Conservation (phyloP, 2,329 filamentous ascomycete species). For the Colletotrichum graminicola region DNA sequence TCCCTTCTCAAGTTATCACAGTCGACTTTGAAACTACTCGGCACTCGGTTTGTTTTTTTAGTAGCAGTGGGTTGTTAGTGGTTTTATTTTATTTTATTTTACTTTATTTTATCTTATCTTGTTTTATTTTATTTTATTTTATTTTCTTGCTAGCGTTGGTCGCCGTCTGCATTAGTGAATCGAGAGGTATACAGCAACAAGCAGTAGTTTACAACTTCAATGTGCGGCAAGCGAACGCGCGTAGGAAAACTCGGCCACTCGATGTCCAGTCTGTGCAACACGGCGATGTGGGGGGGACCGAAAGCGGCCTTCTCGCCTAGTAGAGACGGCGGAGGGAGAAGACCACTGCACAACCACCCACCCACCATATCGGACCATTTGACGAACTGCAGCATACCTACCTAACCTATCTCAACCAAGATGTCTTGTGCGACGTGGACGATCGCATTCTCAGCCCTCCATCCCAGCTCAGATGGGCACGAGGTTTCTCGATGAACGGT, state of each 20-base stretch:
- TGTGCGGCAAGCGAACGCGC: too few species aligned
- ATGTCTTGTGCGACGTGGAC: constrained; percentile 7
- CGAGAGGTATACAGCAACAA: not conserved
- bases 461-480: constrained; percentile 17
- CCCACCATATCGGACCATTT: not conserved
- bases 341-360: too few species aligned
- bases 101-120: too few species aligned
- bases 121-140: too few species aligned
- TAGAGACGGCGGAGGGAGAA: not conserved
- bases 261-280: not conserved
- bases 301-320: not conserved
- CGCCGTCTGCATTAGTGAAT: not conserved
- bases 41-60: not conserved
- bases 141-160: too few species aligned
- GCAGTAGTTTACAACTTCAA: not conserved
- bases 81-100: too few species aligned
- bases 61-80: too few species aligned
- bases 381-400: not conserved
- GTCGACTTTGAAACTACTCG: not conserved
- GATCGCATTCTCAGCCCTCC: constrained; percentile 29
- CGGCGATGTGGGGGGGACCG: not conserved
- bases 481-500: constrained; percentile 20
- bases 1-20: not conserved
- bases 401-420: constrained; percentile 2
- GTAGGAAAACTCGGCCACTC: not conserved